phyloP scores from a whole-genome alignment of 768 basidiomycete species.

The Tremella yokohamensis region DNA sequence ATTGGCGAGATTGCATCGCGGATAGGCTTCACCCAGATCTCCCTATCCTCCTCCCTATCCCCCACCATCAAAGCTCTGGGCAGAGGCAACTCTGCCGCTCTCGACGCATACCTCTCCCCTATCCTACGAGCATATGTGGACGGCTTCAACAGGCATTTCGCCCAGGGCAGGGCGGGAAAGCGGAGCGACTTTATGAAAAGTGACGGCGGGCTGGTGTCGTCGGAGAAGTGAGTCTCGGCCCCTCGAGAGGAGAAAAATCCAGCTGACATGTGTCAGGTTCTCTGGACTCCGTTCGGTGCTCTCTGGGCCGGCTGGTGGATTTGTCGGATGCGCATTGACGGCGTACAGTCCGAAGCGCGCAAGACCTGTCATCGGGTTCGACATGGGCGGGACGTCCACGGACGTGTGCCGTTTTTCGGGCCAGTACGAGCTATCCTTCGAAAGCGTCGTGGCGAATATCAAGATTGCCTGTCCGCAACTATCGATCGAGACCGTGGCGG shows the following conservation, averaged over 20 bases:
- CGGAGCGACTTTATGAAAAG: constrained; percentile 85
- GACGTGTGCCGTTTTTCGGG: constrained; percentile 28
- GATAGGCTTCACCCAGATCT: constrained; percentile 36
- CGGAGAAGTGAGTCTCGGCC: constrained; percentile 24
- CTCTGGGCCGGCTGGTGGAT: constrained; percentile 74
- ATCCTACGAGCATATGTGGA: constrained; percentile 78
- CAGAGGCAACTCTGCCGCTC: constrained; percentile 84
- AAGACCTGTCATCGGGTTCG: constrained; percentile 76
- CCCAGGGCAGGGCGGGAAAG: constrained; percentile 57
- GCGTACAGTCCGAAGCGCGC: constrained; percentile 72
- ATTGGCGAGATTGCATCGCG: constrained; percentile 22
- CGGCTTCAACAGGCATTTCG: constrained; percentile 87
- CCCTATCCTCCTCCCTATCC: constrained; percentile 19
- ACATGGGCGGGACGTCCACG: constrained; percentile 61
- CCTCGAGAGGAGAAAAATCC: neutral
- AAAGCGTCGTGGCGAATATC: constrained; percentile 23
- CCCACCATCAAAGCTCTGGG: constrained; percentile 63
- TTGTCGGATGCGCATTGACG: constrained; percentile 86
- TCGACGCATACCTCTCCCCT: constrained; percentile 92
- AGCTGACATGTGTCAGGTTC: constrained; percentile 62
- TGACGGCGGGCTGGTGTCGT: constrained; percentile 57
- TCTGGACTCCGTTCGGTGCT: constrained; percentile 54
- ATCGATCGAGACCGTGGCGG: constrained; percentile 41
- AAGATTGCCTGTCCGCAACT: constrained; percentile 41
- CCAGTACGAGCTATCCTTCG: constrained; percentile 25